Evolutionary conservation across 768 basidiomycete genomes (phyloP).

Genomic region (Pleurotus tuoliensis): DNA sequence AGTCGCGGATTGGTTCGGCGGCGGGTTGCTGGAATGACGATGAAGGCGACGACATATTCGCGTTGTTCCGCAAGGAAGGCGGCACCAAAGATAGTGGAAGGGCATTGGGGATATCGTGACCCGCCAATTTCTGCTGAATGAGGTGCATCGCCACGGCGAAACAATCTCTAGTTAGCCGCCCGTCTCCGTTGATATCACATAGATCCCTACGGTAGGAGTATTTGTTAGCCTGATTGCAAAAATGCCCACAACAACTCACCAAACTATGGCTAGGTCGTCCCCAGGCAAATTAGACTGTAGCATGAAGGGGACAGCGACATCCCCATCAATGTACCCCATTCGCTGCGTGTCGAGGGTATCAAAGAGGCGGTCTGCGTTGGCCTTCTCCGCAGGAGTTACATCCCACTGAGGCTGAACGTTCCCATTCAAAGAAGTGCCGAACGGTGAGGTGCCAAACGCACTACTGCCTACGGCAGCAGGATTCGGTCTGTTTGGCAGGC

Average conservation of each 20-base stretch:
- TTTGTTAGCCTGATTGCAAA: constrained; percentile 4
- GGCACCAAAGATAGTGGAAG: constrained; percentile 78
- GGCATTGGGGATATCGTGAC: constrained; percentile 67
- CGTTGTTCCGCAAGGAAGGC: constrained; percentile 64
- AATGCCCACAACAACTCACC: constrained; percentile 47
- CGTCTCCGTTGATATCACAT: constrained; percentile 84
- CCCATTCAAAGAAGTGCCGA: constrained; percentile 12
- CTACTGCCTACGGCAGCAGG: constrained; percentile 25
- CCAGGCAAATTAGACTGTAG: constrained; percentile 82
- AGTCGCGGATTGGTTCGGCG: constrained; percentile 40
- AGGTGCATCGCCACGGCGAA: constrained; percentile 96
- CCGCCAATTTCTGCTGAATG: constrained; percentile 81
- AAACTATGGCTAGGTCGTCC: constrained; percentile 83
- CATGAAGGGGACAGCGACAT: constrained; percentile 95
- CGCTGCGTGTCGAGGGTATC: constrained; percentile 72
- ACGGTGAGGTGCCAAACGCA: constrained; percentile 20
- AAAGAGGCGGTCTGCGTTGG: constrained; percentile 73
- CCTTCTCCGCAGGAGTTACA: constrained; percentile 77
- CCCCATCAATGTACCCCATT: constrained; percentile 84
- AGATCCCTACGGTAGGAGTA: constrained; percentile 67
- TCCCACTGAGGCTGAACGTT: constrained; percentile 59
- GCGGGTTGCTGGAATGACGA: constrained; percentile 36
- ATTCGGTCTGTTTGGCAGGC: constrained; percentile 22
- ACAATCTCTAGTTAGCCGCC: constrained; percentile 81
- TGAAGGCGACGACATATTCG: constrained; percentile 33